Evolutionary conservation across 1,284 basidiomycete species (phyloP), one percentile per base, ranked within the genome.

Genomic region (Leccinum colubrinum): DNA sequence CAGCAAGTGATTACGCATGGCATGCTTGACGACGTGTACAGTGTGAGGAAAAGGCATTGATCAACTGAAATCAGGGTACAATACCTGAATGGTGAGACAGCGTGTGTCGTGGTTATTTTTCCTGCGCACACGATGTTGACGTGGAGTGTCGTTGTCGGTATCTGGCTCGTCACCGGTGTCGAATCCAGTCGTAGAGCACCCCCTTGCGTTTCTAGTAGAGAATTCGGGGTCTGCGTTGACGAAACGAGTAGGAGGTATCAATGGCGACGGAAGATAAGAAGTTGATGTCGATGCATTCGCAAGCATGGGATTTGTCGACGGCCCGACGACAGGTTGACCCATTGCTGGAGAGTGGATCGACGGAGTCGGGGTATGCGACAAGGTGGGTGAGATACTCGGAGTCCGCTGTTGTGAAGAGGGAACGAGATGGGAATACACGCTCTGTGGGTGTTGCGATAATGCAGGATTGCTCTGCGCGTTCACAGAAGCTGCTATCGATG

Each of bases 61-160:
- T 27, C 39, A 41, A 48, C 22, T 9, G 12, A 54, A 20, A 20
- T 27, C 50, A 30, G 35, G 46, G 46, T 46, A 8, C 22, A 59
- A 78, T 72, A 87, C 88, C 70, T 90, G 85, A 43, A 90, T 83
- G 0, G 87, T 90, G 41, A 86, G 76, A 71, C 83, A 85, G 15
- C 83, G 81, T 52, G 70, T 83, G 69, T 89, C 87, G 63, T 86
- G 86, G 54, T 86, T 83, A 63, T 80, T 87, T 37, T 67, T 72
- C 17, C 87, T 79, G 64, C 81, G 85, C 48, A 74, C 64, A 3
- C 77, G 80, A 7, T 72, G 76, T 52, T 66, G 65, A 46, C 66
- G 66, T 14, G 73, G 73, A n/a, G 65, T 62, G 14, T 75, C 77
- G 4, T 78, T 78, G 39, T 71, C 76, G 17, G 67, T 77, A 55